Evolutionary conservation across 2,329 filamentous ascomycete species (phyloP).

Genomic region (Dactylellina sp.): DNA sequence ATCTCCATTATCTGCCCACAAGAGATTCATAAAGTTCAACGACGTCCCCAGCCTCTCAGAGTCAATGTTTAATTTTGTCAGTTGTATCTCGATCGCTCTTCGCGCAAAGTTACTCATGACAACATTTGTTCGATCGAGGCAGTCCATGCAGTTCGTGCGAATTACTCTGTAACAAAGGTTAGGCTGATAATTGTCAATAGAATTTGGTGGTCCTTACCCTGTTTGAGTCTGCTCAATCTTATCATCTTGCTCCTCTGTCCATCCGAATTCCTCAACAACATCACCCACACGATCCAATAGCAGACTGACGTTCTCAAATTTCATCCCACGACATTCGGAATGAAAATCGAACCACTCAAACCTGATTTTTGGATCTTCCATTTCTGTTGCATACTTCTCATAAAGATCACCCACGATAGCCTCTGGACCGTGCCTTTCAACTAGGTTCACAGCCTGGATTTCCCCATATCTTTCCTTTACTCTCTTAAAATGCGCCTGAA

Average conservation of each 20-base stretch:
- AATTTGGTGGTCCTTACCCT: conserved; percentile 15
- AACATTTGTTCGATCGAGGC: conserved; percentile 93
- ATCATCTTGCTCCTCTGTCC: conserved; percentile 72
- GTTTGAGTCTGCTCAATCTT: conserved; percentile 57
- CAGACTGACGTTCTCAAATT: conserved; percentile 90
- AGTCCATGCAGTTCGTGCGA: conserved; percentile 99
- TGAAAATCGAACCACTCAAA: conserved; percentile 99
- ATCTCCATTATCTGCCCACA: conserved; percentile 98
- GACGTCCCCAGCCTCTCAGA: conserved; percentile 82
- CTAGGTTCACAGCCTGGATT: conserved; percentile 82
- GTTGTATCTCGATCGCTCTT: conserved; percentile 81
- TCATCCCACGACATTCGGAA: conserved; percentile 91
- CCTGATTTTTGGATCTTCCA: conserved; percentile 68
- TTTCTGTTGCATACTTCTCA: conserved; percentile 74
- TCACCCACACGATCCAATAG: conserved; percentile 77
- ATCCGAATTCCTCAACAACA: conserved; percentile 77
- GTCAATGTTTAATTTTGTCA: conserved; percentile 79
- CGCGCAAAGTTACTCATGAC: conserved; percentile 92
- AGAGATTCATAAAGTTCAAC: conserved; percentile 86
- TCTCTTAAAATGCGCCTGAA: conserved; percentile 80
- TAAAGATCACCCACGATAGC: conserved; percentile 81
- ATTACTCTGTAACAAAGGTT: conserved; percentile 67
- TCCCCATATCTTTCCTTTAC: conserved; percentile 76
- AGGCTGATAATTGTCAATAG: conserved; percentile 71
- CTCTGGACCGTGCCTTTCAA: conserved; percentile 89